A percentile compares a stretch with the other conserved stretches of the same genome.
Evolutionary conservation across 371 early-diverging fungal genomes (phyloP).

Genomic region (Mucor irregularis): DNA sequence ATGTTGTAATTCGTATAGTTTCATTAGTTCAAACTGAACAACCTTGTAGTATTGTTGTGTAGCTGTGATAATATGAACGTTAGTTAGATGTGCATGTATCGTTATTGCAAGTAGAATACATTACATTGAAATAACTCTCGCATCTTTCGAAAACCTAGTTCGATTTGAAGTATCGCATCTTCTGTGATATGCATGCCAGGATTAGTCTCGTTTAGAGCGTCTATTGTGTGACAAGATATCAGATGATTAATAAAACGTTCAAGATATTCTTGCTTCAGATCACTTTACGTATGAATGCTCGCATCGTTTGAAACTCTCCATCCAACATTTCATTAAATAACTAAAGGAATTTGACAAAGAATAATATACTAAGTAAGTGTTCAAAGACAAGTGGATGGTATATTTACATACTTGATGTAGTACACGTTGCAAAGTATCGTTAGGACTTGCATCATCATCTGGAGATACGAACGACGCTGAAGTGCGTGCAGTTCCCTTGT

Average conservation of each 20-base stretch:
- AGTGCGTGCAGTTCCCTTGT: constrained; percentile 31
- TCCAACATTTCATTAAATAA: constrained; percentile 67
- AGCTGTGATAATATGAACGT: constrained; percentile 36
- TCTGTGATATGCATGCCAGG: constrained; percentile 62
- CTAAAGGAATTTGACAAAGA: constrained; percentile 21
- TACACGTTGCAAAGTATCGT: constrained; percentile 58
- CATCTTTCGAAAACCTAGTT: constrained; percentile 58
- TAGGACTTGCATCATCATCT: constrained; percentile 28
- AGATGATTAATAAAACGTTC: constrained; percentile 2
- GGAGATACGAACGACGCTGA: constrained; percentile 29
- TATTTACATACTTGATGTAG: constrained; percentile 52
- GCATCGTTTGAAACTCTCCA: constrained; percentile 67
- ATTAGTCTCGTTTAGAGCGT: constrained; percentile 51
- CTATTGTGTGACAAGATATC: constrained; percentile 19
- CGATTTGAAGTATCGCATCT: constrained; percentile 61
- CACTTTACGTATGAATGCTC: constrained; percentile 64
- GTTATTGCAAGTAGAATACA: neutral
- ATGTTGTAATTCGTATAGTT: constrained; percentile 62
- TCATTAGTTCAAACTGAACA: constrained; percentile 61
- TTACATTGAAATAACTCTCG: constrained; percentile 61
- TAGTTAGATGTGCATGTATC: neutral
- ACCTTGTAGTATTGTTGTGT: constrained; percentile 63
- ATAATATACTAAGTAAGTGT: neutral
- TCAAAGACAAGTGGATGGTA: neutral
- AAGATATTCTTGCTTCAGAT: neutral